Conservation (phyloP, 345 rosid genomes). For the Dipteronia dyeriana region DNA sequence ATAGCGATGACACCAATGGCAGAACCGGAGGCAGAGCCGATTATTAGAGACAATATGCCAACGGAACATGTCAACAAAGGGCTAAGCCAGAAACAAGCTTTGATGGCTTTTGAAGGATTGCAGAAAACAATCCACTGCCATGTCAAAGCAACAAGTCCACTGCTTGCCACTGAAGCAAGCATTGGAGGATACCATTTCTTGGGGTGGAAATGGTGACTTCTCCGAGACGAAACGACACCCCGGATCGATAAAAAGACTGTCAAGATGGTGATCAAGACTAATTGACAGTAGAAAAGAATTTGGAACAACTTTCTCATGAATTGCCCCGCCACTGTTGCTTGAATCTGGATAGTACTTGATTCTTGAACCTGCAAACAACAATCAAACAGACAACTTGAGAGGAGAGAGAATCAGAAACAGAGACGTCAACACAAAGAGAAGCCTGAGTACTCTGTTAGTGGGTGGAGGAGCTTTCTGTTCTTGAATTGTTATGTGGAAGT, state of each 20-base stretch:
- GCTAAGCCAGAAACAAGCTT: conserved; percentile 64
- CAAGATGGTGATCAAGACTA: conserved; percentile 49
- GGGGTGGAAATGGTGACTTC: conserved; percentile 55
- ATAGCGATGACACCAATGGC: conserved; percentile 49
- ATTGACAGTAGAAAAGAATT: conserved; percentile 57
- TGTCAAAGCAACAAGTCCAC: conserved; percentile 48
- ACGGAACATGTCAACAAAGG: conserved; percentile 62
- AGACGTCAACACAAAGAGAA: neutral
- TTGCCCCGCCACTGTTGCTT: conserved; percentile 40
- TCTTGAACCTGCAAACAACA: conserved; percentile 46
- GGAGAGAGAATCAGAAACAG: neutral
- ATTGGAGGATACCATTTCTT: conserved; percentile 80
- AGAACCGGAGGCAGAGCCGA: conserved; percentile 49
- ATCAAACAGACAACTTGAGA: conserved; percentile 1
- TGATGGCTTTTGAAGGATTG: conserved; percentile 54
- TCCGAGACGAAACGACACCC: conserved; percentile 47
- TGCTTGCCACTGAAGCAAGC: conserved; percentile 52
- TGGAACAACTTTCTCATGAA: conserved; percentile 50
- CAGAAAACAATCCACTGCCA: conserved; percentile 54
- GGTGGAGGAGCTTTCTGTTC: conserved; percentile 27
- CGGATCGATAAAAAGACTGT: conserved; percentile 59
- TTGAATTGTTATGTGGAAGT: conserved; percentile 34
- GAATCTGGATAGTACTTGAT: conserved; percentile 24
- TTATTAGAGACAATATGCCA: conserved; percentile 55
- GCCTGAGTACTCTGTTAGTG: conserved; percentile 38